Evolutionary conservation across 2,329 filamentous ascomycete species (phyloP), one percentile per base, ranked within the genome.

Genomic region (Orbilia javanica): DNA sequence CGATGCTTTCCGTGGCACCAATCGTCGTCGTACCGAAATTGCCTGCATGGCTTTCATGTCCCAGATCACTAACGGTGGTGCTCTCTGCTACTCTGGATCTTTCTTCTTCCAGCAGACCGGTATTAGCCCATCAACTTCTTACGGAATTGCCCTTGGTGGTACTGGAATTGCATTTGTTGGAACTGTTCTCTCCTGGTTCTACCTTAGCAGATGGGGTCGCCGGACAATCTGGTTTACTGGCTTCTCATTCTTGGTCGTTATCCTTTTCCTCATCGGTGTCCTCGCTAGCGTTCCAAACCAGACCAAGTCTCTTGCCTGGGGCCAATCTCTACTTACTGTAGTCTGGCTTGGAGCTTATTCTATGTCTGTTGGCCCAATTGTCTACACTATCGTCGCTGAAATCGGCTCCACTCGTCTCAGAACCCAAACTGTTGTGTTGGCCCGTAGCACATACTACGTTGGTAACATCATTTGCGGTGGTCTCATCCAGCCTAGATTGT

Each of bases 1-100:
- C 81, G 93, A 97, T 84, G 97, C 93, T 85, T 96, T 97, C 88
- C 90, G 88, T 83, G 93, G 93, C 11, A 88, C 89, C 10, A 91
- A 97, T 82, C 86, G 91, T 57, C 91, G 93, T 71, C 89, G 94
- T 27, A 97, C 93, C 2, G 93, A 93, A 83, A 90, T 91, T 80
- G 87, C 89, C 31, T 89, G 88, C 50, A 84, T 84, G 13, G 85
- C 85, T 15, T 87, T 85, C 77, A 80, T 83, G 25, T 85, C 84
- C 57, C 85, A 86, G 70, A 84, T 85, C 67, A 80, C 86, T 4
- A 84, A 83, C 20, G 85, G 85, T 13, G 83, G 83, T 44, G 83
- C 84, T 13, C 82, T 85, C 27, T 84, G 84, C 80, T 86, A 86
- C 79, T 84, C 82, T 8, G 84, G 84, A 10, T 84, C 84, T 27